phyloP scores from a whole-genome alignment of 78 protist genomes.

The Polysphondylium violaceum region DNA sequence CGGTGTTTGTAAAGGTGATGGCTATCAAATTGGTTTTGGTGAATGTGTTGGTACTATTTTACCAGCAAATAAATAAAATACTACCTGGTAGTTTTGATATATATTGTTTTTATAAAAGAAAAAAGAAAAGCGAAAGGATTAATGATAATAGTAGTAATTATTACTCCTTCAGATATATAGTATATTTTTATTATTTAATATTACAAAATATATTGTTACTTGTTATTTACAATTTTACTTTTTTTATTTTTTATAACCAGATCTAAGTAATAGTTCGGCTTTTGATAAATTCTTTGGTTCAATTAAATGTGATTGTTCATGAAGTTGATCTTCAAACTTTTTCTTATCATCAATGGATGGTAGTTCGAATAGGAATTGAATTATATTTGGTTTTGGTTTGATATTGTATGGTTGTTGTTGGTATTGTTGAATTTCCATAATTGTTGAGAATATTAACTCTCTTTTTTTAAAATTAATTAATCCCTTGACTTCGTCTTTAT shows the following conservation, averaged over 20 bases:
- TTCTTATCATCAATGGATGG: constrained; percentile 26
- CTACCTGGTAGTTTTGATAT: no score
- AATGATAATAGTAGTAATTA: no score
- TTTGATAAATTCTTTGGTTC: constrained; percentile 35
- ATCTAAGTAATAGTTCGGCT: no score
- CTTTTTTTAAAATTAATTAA: constrained; percentile 61
- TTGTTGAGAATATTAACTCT: constrained; percentile 13
- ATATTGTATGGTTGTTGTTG: constrained; percentile 40
- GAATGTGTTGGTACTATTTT: constrained; percentile 60
- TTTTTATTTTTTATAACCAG: not conserved
- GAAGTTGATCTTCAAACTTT: constrained; percentile 24
- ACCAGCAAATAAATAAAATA: constrained; percentile 70
- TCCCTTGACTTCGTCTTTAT: constrained; percentile 25
- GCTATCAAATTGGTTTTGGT: constrained; percentile 94
- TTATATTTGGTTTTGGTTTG: not conserved
- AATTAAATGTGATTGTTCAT: constrained; percentile 27
- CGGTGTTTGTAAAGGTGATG: constrained; percentile 89
- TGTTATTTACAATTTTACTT: no score
- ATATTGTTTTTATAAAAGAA: no score
- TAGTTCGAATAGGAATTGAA: constrained; percentile 22
- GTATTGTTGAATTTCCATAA: constrained; percentile 49
- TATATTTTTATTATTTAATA: no score
- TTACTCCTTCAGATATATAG: not conserved
- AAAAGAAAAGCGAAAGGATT: no score
- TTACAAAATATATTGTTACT: no score